Conservation (phyloP, 1,284 basidiomycete species). For the Butyriboletus appendiculatus region DNA sequence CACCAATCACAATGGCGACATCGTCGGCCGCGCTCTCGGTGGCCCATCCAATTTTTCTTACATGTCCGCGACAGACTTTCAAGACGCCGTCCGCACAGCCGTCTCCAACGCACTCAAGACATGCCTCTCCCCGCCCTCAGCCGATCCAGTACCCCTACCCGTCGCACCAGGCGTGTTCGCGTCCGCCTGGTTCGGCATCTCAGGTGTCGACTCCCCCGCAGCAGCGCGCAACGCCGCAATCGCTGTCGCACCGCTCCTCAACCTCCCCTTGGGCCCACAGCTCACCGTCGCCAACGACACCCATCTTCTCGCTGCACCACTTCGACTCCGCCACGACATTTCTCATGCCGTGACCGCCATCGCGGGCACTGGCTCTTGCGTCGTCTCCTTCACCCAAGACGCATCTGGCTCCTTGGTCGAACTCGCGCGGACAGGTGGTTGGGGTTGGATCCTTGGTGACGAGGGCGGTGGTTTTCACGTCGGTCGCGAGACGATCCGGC, state of each 20-base stretch:
- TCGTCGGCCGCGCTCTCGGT: conserved; percentile 61
- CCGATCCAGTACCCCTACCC: conserved; percentile 43
- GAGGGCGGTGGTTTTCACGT: conserved; percentile 79
- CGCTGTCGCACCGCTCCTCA: conserved; percentile 54
- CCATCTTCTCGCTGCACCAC: conserved; percentile 70
- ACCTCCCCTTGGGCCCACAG: conserved; percentile 50
- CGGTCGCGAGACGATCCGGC: conserved; percentile 68
- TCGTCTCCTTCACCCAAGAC: conserved; percentile 58
- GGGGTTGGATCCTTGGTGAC: conserved; percentile 83
- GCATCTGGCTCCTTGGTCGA: conserved; percentile 46
- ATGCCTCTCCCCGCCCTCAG: conserved; percentile 37
- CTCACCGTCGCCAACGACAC: conserved; percentile 75
- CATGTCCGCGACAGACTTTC: conserved; percentile 51
- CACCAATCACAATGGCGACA: conserved; percentile 50
- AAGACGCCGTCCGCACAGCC: conserved; percentile 48
- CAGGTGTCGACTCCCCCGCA: conserved; percentile 71
- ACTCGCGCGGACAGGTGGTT: conserved; percentile 72
- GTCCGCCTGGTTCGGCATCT: conserved; percentile 76
- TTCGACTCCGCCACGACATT: conserved; percentile 58
- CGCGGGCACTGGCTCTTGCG: conserved; percentile 71
- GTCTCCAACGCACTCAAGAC: conserved; percentile 55
- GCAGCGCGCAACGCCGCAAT: conserved; percentile 55
- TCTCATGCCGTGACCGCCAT: conserved; percentile 63
- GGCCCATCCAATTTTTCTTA: conserved; percentile 74
- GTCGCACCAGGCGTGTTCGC: conserved; percentile 45